Percentiles rank a stretch among this genome's conserved stretches.
These are phyloP conservation scores for Xylariaceae sp. DNA, from an alignment of 2,329 filamentous ascomycete species.

Conservation along the genomic window DNA sequence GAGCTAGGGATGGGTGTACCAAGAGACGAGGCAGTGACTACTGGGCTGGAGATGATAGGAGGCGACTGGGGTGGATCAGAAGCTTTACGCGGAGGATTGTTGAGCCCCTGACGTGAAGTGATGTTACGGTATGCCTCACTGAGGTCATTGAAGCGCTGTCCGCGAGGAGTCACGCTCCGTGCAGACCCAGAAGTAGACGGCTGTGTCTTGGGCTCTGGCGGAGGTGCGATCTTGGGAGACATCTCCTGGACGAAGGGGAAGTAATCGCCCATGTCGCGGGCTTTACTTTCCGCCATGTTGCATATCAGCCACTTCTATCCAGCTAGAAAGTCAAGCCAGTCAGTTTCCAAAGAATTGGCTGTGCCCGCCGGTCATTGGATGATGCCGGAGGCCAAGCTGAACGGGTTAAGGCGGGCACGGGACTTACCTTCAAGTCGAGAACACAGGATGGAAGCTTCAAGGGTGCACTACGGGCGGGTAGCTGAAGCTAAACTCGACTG, in stretches of 20 bases:
- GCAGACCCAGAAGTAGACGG: conserved; percentile 8
- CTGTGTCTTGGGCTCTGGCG: not conserved
- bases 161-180: conserved; percentile 39
- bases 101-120: conserved; percentile 35
- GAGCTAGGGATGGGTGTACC: conserved; percentile 3
- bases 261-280: conserved; percentile 12
- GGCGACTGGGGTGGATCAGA: conserved; percentile 8
- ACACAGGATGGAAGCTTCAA: not conserved
- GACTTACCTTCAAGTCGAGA: not conserved
- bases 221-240: not conserved
- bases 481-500: not conserved
- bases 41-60: conserved; percentile 2
- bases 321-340: conserved; percentile 2
- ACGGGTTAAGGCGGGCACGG: not conserved
- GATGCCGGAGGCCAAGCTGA: not conserved
- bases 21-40: not conserved
- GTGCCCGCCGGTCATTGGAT: not conserved
- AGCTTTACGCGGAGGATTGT: conserved; percentile 18
- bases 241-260: conserved; percentile 8
- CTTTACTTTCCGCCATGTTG: conserved; percentile 26
- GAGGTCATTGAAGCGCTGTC: conserved; percentile 45
- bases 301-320: not conserved
- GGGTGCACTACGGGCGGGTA: not conserved
- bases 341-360: conserved; percentile 1
- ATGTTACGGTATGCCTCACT: conserved; percentile 49